Conservation (phyloP, 2,329 filamentous ascomycete species). For the Gaeumannomyces sp. region DNA sequence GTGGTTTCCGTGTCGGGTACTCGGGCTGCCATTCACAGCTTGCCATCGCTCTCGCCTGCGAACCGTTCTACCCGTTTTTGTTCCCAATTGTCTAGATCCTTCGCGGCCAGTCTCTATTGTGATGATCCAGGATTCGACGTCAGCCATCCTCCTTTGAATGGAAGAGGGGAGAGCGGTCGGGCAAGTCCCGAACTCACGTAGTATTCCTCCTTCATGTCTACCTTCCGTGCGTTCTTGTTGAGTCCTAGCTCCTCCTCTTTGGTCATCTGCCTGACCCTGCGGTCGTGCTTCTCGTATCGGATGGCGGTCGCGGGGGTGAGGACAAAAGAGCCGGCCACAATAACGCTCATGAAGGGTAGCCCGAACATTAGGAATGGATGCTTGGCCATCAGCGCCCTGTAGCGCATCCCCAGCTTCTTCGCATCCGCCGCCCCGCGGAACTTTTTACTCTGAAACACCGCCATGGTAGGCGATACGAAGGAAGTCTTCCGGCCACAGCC, state of each 20-base stretch:
- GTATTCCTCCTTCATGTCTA: slow-evolving; percentile 81
- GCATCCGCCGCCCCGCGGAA: slow-evolving; percentile 62
- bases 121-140: neutral
- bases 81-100: slow-evolving; percentile 94
- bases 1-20: neutral
- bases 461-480: slow-evolving; percentile 38
- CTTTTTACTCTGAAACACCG: slow-evolving; percentile 61
- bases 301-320: slow-evolving; percentile 90
- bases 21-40: slow-evolving; percentile 43
- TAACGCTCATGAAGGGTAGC: slow-evolving; percentile 82
- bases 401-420: slow-evolving; percentile 65
- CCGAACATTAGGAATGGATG: slow-evolving; percentile 92
- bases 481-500: neutral
- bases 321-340: slow-evolving; percentile 88
- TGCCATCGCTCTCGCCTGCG: slow-evolving; percentile 83
- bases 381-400: slow-evolving; percentile 66
- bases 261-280: slow-evolving; percentile 77
- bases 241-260: slow-evolving; percentile 83
- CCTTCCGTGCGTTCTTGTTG: slow-evolving; percentile 61
- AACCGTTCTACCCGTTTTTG: slow-evolving; percentile 89
- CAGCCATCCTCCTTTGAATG: no score
- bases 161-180: slow-evolving; percentile 2
- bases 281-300: slow-evolving; percentile 87
- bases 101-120: slow-evolving; percentile 67
- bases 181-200: slow-evolving; percentile 52